A percentile compares a stretch with the other conserved stretches of the same genome.
phyloP scores from a whole-genome alignment of 2,329 filamentous ascomycete species.

The Ascochyta koolunga region DNA sequence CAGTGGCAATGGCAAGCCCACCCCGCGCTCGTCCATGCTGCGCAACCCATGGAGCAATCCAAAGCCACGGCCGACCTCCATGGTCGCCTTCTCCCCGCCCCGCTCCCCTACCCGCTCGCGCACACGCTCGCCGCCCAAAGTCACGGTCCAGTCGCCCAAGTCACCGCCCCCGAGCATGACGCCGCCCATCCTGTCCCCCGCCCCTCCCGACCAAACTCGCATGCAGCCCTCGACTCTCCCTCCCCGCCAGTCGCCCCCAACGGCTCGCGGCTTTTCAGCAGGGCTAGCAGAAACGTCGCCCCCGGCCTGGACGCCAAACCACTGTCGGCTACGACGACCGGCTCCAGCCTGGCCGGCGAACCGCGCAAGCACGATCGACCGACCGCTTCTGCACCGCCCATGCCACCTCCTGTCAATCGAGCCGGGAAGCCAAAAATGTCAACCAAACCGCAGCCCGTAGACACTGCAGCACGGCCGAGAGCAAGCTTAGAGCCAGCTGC shows the following conservation, averaged over 20 bases:
- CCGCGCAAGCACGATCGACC: slow-evolving; percentile 40
- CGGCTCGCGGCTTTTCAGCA: slow-evolving; percentile 42
- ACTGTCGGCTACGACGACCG: slow-evolving; percentile 24
- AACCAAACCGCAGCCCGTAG: slow-evolving; percentile 50
- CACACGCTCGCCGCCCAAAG: slow-evolving; percentile 65
- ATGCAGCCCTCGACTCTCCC: slow-evolving; percentile 34
- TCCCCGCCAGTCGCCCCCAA: slow-evolving; percentile 19
- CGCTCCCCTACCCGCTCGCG: slow-evolving; percentile 54
- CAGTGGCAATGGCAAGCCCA: slow-evolving; percentile 37
- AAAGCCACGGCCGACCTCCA: slow-evolving; percentile 54
- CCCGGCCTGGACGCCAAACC: slow-evolving; percentile 50
- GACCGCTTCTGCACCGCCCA: slow-evolving; percentile 49
- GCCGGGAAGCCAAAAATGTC: slow-evolving; percentile 76
- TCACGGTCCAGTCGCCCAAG: slow-evolving; percentile 72
- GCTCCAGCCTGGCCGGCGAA: slow-evolving; percentile 27
- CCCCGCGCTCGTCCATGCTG: slow-evolving; percentile 46
- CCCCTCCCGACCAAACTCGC: slow-evolving; percentile 34
- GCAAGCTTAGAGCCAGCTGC: slow-evolving; percentile 47
- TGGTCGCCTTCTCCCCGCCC: slow-evolving; percentile 56
- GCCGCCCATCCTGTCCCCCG: slow-evolving; percentile 39
- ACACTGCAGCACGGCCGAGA: slow-evolving; percentile 23
- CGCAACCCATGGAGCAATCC: slow-evolving; percentile 44
- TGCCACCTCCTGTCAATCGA: slow-evolving; percentile 78
- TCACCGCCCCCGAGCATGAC: slow-evolving; percentile 61
- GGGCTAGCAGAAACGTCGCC: slow-evolving; percentile 50